phyloP scores from a whole-genome alignment of 2,329 filamentous ascomycete genomes.

The Calonectria henricotiae region DNA sequence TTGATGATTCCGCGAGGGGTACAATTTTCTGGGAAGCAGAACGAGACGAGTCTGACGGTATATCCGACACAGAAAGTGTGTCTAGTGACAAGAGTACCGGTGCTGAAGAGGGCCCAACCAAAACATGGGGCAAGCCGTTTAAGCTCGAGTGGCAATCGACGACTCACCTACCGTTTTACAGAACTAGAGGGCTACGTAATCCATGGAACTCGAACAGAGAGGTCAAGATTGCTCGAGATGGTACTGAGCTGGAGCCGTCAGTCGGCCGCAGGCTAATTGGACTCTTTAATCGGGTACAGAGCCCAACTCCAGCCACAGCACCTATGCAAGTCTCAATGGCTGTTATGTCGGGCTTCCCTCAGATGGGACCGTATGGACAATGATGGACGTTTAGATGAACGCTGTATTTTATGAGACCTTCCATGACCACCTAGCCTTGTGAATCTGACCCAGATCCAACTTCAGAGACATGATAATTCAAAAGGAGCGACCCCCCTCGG shows the following conservation, averaged over 20 bases:
- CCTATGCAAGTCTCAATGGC: constrained; percentile 55
- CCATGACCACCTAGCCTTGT: constrained; percentile 27
- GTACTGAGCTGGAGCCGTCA: constrained; percentile 90
- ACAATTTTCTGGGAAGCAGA: constrained; percentile 98
- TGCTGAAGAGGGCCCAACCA: constrained; percentile 65
- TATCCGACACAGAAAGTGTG: constrained; percentile 63
- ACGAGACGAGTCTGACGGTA: constrained; percentile 67
- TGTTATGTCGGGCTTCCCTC: constrained; percentile 60
- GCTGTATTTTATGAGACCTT: constrained; percentile 39
- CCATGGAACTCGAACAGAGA: constrained; percentile 96
- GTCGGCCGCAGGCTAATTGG: constrained; percentile 84
- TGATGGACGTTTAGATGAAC: constrained; percentile 35
- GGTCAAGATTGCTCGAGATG: constrained; percentile 95
- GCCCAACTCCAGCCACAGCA: constrained; percentile 55
- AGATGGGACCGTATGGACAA: constrained; percentile 58
- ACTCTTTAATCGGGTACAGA: constrained; percentile 79
- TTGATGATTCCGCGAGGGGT: constrained; percentile 92
- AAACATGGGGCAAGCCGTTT: constrained; percentile 93
- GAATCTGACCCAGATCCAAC: constrained; percentile 29
- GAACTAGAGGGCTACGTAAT: constrained; percentile 89
- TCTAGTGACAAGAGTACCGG: constrained; percentile 60
- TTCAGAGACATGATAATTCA: constrained; percentile 48
- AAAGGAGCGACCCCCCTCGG: constrained; percentile 33
- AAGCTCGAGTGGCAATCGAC: constrained; percentile 92
- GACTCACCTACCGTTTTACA: constrained; percentile 87